Evolutionary conservation across 179 eudicot genomes (phyloP).

Genomic region (Beta lomatogona): DNA sequence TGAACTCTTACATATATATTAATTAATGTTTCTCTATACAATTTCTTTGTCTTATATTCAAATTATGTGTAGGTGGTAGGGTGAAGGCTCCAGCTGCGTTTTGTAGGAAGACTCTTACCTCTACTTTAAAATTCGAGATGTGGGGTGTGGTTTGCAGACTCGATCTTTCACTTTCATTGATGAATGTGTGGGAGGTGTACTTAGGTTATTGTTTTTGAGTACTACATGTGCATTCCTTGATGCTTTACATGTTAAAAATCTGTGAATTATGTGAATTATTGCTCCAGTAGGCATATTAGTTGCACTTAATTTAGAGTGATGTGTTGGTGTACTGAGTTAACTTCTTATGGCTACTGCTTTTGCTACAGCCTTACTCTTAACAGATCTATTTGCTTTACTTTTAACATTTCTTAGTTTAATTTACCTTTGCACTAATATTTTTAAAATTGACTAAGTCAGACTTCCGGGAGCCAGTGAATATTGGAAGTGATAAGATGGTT

Average conservation of each 20-base stretch:
- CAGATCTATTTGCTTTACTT: not conserved
- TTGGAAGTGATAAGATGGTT: conserved; percentile 97
- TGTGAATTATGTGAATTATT: not conserved
- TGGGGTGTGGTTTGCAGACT: conserved; percentile 98
- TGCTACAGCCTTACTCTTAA: not conserved
- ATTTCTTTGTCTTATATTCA: too few relatives aligned
- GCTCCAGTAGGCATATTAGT: not conserved
- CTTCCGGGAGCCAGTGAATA: conserved; percentile 88
- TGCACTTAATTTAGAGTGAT: not conserved
- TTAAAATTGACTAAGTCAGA: conserved; percentile 86
- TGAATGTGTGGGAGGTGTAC: conserved; percentile 97
- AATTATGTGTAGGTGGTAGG: conserved; percentile 66
- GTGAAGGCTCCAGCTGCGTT: conserved; percentile 99
- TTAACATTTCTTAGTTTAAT: not conserved
- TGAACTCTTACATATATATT: not conserved
- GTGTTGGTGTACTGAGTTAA: not conserved
- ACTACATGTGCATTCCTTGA: too few relatives aligned
- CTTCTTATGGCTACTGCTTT: not conserved
- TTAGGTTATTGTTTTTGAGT: conserved; percentile 47
- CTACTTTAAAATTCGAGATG: conserved; percentile 94
- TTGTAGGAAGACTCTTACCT: conserved; percentile 81
- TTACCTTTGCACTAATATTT: not conserved
- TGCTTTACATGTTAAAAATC: not conserved
- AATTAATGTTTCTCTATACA: not conserved
- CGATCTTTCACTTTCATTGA: conserved; percentile 97